Percentiles rank a stretch among this genome's conserved stretches.
These are phyloP conservation scores for Sphaerulina vaccinii DNA, from an alignment of 2,329 filamentous ascomycete genomes.

Conservation along the genomic window DNA sequence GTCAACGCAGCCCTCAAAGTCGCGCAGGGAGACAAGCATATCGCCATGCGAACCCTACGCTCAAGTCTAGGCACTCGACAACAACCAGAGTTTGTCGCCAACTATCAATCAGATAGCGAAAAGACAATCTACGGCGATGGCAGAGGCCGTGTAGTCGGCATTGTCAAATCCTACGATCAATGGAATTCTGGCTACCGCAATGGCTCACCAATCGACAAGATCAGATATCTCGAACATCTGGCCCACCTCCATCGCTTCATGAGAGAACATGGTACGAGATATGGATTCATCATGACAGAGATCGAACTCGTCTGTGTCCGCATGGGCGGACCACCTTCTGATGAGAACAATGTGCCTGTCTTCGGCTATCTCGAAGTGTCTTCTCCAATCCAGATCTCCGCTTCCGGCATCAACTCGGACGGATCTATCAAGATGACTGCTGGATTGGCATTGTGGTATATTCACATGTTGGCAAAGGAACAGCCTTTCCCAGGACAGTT, in stretches of 20 bases:
- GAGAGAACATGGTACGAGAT: conserved; percentile 89
- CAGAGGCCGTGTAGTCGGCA: conserved; percentile 67
- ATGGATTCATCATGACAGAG: conserved; percentile 94
- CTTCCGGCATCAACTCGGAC: conserved; percentile 37
- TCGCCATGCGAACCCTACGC: conserved; percentile 45
- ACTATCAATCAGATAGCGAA: conserved; percentile 55
- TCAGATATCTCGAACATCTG: conserved; percentile 84
- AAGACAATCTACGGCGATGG: conserved; percentile 49
- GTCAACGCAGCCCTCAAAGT: conserved; percentile 80
- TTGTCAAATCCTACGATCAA: conserved; percentile 88
- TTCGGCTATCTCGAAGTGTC: conserved; percentile 86
- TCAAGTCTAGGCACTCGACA: conserved; percentile 44
- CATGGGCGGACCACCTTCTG: conserved; percentile 57
- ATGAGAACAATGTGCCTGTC: conserved; percentile 59
- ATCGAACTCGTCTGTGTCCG: conserved; percentile 91
- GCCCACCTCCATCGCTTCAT: conserved; percentile 85
- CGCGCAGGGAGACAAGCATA: conserved; percentile 69
- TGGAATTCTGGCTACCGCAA: conserved; percentile 95
- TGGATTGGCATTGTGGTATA: conserved; percentile 71
- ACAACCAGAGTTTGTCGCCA: conserved; percentile 67
- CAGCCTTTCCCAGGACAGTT: conserved; percentile 58
- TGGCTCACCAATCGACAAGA: conserved; percentile 78
- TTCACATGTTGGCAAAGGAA: conserved; percentile 69
- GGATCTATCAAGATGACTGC: conserved; percentile 59
- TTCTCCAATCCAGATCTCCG: conserved; percentile 52